Evolutionary conservation across 2,329 filamentous ascomycete genomes (phyloP).

Genomic region (Aspergillus hortae): DNA sequence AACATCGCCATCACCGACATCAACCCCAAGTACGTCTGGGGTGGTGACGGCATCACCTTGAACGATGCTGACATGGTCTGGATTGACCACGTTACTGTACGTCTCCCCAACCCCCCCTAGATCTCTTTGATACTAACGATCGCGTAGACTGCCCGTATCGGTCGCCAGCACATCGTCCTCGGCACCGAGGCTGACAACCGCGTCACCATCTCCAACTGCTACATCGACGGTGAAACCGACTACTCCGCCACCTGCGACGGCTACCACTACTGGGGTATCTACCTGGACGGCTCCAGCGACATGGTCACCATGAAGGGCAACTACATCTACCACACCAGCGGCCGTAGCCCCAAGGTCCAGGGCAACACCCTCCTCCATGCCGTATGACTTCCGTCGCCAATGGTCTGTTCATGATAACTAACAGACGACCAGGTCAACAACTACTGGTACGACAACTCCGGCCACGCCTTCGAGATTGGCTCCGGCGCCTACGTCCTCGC

Average conservation of each 20-base stretch:
- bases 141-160: slow-evolving; percentile 51
- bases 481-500: slow-evolving; percentile 47
- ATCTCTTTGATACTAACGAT: not conserved
- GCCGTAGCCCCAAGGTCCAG: slow-evolving; percentile 56
- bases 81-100: slow-evolving; percentile 42
- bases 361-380: slow-evolving; percentile 57
- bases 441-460: slow-evolving; percentile 54
- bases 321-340: slow-evolving; percentile 58
- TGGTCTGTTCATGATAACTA: not conserved
- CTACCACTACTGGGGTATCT: slow-evolving; percentile 60
- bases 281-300: slow-evolving; percentile 55
- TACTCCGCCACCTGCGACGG: slow-evolving; percentile 58
- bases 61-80: slow-evolving; percentile 43
- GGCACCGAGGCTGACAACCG: slow-evolving; percentile 53
- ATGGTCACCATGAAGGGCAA: slow-evolving; percentile 58
- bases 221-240: slow-evolving; percentile 53
- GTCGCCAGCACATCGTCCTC: slow-evolving; percentile 59
- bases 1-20: slow-evolving; percentile 56
- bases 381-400: slow-evolving; percentile 12
- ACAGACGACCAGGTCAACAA: slow-evolving; percentile 45
- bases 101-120: not conserved
- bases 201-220: slow-evolving; percentile 58
- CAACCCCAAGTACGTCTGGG: slow-evolving; percentile 59
- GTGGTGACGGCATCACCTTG: slow-evolving; percentile 56
- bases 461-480: slow-evolving; percentile 57